Base-by-base conservation (phyloP, 2,329 filamentous ascomycete genomes). In the Pseudovirgaria hyperparasitica region DNA sequence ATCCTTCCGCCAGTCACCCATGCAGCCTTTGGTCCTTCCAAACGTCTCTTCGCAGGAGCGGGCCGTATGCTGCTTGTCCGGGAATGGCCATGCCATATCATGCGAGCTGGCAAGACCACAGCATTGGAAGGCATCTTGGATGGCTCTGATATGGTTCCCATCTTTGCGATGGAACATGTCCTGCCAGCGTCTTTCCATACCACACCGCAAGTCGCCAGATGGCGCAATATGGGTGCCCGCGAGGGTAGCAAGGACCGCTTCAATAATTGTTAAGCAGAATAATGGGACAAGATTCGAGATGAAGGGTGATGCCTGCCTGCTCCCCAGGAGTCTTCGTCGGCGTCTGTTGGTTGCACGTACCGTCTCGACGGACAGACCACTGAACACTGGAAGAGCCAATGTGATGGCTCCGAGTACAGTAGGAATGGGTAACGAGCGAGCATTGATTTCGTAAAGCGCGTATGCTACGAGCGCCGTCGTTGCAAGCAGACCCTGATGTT, bases 111-210 rank as follows among this genome's bases (percentile, higher is more conserved):
- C 61, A 18, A 80, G 57, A 0, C 78, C 78, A 38, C 78, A 84
- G 54, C 78, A 84, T 6, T 65, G 45, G 17, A 80, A 64, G 0
- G 62, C 48, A 42, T 82, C 72, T 41, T 84, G 78, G 26, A 84
- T 75, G 2, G 53, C 48, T 22, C 62, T 56, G 30, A 82, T 65
- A 2, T 59, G 48, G 5, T 43, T 40, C 1, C 35, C 59, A 29
- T 79, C 57, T 33, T 73, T 70, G 0, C 41, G 38, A 0, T 37
- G 46, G 39, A 60, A 81, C 31, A 80, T 43, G 3, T 32, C 35
- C 37, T 58, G 53, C 77, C 77, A 82, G 20, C 46, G 48, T 3
- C 55, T 54, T 6, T 69, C 55, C n/a, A 82, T 49, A 2, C 57
- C 52, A 43, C 76, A 81, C n/a, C 57, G 39, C 3, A 62, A 38